Conservation (phyloP, 1,284 basidiomycete genomes). For the Grifola frondosa region DNA sequence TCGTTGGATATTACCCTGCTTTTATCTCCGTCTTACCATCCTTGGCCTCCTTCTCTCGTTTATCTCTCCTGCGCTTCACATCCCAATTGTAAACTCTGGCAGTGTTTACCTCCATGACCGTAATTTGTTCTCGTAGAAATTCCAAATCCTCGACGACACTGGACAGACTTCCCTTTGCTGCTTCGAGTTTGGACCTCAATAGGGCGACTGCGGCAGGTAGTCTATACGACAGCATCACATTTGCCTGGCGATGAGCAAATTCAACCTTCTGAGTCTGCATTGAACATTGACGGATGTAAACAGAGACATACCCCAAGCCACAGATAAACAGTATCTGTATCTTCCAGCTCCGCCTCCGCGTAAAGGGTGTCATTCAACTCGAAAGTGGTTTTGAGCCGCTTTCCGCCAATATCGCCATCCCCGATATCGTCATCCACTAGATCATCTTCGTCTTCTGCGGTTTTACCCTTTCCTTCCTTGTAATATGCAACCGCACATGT, state of each 20-base stretch:
- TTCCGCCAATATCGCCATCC: conserved; percentile 42
- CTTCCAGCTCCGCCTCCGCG: conserved; percentile 86
- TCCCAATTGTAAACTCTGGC: conserved; percentile 98
- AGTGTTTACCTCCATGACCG: conserved; percentile 98
- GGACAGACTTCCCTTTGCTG: conserved; percentile 68
- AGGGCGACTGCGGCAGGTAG: conserved; percentile 79
- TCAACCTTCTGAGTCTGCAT: not conserved
- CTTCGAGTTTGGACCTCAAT: conserved; percentile 74
- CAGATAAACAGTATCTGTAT: conserved; percentile 87
- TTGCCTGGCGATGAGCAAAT: conserved; percentile 62
- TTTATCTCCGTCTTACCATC: conserved; percentile 17
- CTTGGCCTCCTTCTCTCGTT: conserved; percentile 43
- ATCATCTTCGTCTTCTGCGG: conserved; percentile 45
- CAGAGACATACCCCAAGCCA: conserved; percentile 88
- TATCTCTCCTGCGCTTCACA: conserved; percentile 78
- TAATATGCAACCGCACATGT: not conserved
- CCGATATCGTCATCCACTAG: conserved; percentile 48
- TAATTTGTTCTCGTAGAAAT: conserved; percentile 93
- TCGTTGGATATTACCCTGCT: conserved; percentile 9
- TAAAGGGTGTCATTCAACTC: conserved; percentile 96
- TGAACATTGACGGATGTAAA: conserved; percentile 1
- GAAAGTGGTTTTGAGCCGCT: conserved; percentile 83
- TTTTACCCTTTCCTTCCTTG: conserved; percentile 61
- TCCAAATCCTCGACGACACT: conserved; percentile 88
- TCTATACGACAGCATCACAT: conserved; percentile 97